Conservation (phyloP, 2,329 filamentous ascomycete species). For the Xylaria sp. region DNA sequence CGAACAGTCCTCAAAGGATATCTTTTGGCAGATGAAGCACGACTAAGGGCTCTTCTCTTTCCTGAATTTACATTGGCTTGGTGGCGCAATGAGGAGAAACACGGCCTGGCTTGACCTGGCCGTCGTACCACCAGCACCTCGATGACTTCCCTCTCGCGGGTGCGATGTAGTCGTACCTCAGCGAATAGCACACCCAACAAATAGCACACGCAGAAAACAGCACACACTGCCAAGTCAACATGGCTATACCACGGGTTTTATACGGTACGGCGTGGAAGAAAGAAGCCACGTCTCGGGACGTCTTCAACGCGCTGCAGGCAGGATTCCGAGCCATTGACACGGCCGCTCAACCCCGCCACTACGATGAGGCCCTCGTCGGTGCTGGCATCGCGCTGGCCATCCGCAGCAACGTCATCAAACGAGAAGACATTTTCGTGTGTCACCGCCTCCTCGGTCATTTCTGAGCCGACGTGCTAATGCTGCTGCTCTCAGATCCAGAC, state of each 20-base stretch:
- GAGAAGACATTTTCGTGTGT: conserved; percentile 68
- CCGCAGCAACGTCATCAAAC: conserved; percentile 59
- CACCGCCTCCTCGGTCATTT: background rate
- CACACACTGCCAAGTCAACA: too few relatives aligned
- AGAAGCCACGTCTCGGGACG: conserved; percentile 67
- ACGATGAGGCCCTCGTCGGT: conserved; percentile 74
- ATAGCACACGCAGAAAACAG: too few relatives aligned
- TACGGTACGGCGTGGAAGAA: conserved; percentile 92
- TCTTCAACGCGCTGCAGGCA: conserved; percentile 68
- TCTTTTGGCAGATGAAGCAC: too few relatives aligned
- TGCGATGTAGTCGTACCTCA: too few relatives aligned
- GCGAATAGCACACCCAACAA: too few relatives aligned
- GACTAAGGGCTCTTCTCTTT: too few relatives aligned
- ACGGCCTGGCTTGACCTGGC: too few relatives aligned
- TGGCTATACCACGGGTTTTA: conserved; percentile 59
- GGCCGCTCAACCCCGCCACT: conserved; percentile 78
- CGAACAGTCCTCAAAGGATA: too few relatives aligned
- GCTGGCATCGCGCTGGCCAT: conserved; percentile 69
- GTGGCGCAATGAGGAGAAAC: too few relatives aligned
- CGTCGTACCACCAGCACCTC: too few relatives aligned
- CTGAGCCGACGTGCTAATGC: conserved; percentile 20
- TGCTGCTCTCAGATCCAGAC: conserved; percentile 69
- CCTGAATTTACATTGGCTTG: too few relatives aligned
- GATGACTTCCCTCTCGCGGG: too few relatives aligned
- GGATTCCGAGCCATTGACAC: conserved; percentile 80